A percentile compares a stretch with the other conserved stretches of the same genome.
These are phyloP conservation scores for Talaromyces liani DNA, from an alignment of 495 filamentous ascomycete genomes.

Conservation along the genomic window DNA sequence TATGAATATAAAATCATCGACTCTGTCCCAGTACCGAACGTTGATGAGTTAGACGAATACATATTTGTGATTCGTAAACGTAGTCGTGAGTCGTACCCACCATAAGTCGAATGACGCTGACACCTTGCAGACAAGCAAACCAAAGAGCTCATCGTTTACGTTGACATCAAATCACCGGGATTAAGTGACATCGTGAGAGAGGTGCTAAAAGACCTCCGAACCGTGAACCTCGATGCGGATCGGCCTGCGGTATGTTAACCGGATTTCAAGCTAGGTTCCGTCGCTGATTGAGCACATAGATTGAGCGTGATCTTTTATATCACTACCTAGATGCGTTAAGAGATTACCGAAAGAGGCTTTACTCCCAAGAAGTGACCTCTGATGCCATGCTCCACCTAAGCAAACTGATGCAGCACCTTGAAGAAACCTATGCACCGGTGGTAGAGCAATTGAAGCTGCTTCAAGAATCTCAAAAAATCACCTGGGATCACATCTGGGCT, in stretches of 20 bases:
- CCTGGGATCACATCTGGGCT: slow-evolving; percentile 1
- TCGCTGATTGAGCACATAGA: slow-evolving; percentile 5
- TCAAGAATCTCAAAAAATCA: slow-evolving; percentile 1
- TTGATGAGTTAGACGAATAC: too few relatives aligned
- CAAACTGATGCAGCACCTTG: slow-evolving; percentile 24
- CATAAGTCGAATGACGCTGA: too few relatives aligned
- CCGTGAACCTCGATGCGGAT: slow-evolving; percentile 4
- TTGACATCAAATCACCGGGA: too few relatives aligned
- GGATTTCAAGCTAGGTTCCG: neutral
- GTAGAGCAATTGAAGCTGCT: slow-evolving; percentile 3
- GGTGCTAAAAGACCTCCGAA: too few relatives aligned
- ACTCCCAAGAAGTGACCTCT: slow-evolving; percentile 5
- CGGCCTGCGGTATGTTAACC: slow-evolving; percentile 3
- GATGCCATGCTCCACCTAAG: slow-evolving; percentile 23
- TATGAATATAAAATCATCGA: too few relatives aligned
- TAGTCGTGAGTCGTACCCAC: too few relatives aligned
- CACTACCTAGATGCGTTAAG: slow-evolving; percentile 26
- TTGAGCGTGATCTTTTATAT: slow-evolving; percentile 19
- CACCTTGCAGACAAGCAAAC: too few relatives aligned
- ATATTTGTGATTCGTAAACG: too few relatives aligned
- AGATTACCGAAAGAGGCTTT: slow-evolving; percentile 1
- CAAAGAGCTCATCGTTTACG: too few relatives aligned
- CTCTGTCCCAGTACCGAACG: too few relatives aligned
- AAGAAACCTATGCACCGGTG: slow-evolving; percentile 3
- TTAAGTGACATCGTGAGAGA: too few relatives aligned